Evolutionary conservation across 352 stramenopile species (phyloP), one percentile per base, ranked within the genome.

Genomic region (Phytophthora pinifolia): DNA sequence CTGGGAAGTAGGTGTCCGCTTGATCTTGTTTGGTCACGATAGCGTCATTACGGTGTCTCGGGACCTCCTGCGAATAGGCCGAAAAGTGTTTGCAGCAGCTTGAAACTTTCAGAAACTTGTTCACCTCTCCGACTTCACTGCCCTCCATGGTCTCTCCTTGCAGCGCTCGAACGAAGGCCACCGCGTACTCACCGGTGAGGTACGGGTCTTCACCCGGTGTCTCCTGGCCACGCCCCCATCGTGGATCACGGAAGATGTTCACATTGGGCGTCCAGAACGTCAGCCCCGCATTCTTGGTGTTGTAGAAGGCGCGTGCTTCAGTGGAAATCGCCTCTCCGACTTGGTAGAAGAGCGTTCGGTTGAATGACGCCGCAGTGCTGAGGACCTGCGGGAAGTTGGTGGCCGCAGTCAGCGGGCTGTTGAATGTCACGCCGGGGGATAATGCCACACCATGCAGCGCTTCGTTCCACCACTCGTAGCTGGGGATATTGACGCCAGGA

Each of bases 261-360:
- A 98, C 83, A 39, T 97, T 97, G 18, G 94, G 94, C n/a, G 81
- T 88, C 81, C 86, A 98, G 60, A 84, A 97, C 9, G 86, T 97
- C 32, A 98, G 47, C n/a, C 90, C 90, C 18, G 74, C 67, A 37
- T 85, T 70, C 27, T 70, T 80, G 6, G 50, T 62, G 46, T 95
- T 96, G 58, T 91, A 90, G 29, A 97, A 91, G 0, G 81, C 86
- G 27, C 62, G 57, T 2, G 79, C 83, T 72, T 98, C 89, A 0
- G 67, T 92, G n/a, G 74, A 75, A 48, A 98, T 95, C 3, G 62
- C 89, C 32, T 64, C 54, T 18, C 76, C 93, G n/a, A 97, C 67
- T 12, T 57, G 48, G 35, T 80, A 71, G 51, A 92, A 97, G 2
- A 98, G 63, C 34, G 82, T 79, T n/a, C 72, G 70, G 57, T 98